Percentiles rank a stretch among this genome's conserved stretches.
Evolutionary conservation across 352 stramenopile genomes (phyloP).

Genomic region (Aphanomyces cochlioides): DNA sequence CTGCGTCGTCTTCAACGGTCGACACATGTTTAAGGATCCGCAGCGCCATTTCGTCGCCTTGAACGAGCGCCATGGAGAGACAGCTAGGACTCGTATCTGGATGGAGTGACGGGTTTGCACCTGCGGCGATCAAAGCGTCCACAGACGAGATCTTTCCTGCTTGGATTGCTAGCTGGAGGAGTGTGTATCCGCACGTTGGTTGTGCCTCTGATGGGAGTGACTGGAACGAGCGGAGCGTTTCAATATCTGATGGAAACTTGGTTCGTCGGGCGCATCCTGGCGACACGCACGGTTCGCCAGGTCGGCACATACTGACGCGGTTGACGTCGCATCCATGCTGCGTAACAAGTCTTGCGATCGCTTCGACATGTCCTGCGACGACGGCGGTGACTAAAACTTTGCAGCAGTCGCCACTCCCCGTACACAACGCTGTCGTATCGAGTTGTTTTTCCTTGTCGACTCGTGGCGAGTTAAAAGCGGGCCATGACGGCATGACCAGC

Average conservation of each 20-base stretch:
- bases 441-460: background rate
- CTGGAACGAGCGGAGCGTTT: background rate
- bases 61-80: conserved; percentile 6
- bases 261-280: conserved; percentile 15
- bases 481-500: conserved; percentile 10
- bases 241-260: background rate
- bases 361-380: conserved; percentile 6
- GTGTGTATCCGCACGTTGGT: conserved; percentile 7
- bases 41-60: background rate
- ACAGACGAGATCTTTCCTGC: conserved; percentile 5
- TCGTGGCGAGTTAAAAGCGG: background rate
- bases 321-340: conserved; percentile 23
- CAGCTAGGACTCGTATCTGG: conserved; percentile 4
- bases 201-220: conserved; percentile 1
- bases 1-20: conserved; percentile 7
- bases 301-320: conserved; percentile 11
- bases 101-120: conserved; percentile 1
- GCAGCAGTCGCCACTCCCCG: conserved; percentile 12
- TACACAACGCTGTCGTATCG: background rate
- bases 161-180: conserved; percentile 16
- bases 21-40: background rate
- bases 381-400: conserved; percentile 13
- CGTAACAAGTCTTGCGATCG: background rate
- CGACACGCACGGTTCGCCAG: conserved; percentile 16
- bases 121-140: background rate